Evolutionary conservation across 371 early-diverging fungal genomes (phyloP), one percentile per base, ranked within the genome.

Genomic region (Phascolomyces articulosus): DNA sequence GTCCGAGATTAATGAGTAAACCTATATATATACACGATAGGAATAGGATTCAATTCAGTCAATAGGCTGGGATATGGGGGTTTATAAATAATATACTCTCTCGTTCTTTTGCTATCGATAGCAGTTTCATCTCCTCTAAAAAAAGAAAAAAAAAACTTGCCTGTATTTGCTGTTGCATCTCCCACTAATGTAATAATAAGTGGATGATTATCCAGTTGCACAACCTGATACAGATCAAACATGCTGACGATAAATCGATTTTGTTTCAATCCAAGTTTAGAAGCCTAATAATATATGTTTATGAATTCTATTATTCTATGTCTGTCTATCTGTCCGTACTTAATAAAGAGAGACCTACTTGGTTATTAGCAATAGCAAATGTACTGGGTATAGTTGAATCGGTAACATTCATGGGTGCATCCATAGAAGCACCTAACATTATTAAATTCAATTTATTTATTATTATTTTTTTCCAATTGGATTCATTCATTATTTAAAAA

Each of bases 241-340:
- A 85, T 71, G 55, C 85, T 84, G 4, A 89, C 79, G 28, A 89
- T 86, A 44, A 79, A 80, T 67, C 84, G 82, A 68, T 89, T 87
- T 60, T 77, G 80, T 62, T 78, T 78, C 67, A 89, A 67, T 34
- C 89, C 89, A 18, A 89, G 79, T 65, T 87, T 89, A 20, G 86
- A 86, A 11, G 87, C 89, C 85, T 88, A 70, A 54, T 41, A 34
- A 34, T 4, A 40, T n/a, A n/a, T n/a, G n/a, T n/a, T n/a, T n/a
- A n/a, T n/a, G n/a, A n/a, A n/a, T n/a, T n/a, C n/a, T n/a, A n/a
- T n/a, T n/a, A n/a, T n/a, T n/a, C n/a, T n/a, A n/a, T n/a, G n/a
- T n/a, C n/a, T n/a, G n/a, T n/a, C n/a, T n/a, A n/a, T n/a, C n/a
- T n/a, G n/a, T n/a, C n/a, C n/a, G n/a, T n/a, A n/a, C 0, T 23